These are phyloP conservation scores for Leptodontidium sp. DNA, from an alignment of 2,329 filamentous ascomycete species.

Conservation along the genomic window DNA sequence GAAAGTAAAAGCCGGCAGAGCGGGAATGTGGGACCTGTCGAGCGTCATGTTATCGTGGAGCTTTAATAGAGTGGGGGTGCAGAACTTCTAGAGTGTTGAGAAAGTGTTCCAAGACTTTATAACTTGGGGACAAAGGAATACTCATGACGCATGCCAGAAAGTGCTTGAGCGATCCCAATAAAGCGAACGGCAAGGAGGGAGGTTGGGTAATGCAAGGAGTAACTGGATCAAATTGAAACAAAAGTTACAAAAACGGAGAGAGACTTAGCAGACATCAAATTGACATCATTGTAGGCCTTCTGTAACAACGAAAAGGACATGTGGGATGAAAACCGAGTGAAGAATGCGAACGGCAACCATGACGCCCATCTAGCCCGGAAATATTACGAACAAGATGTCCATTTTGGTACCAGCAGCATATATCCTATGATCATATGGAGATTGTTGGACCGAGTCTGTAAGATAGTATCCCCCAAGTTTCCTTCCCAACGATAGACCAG, in stretches of 20 bases:
- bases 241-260: background rate
- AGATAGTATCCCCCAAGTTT: no score
- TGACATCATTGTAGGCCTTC: background rate
- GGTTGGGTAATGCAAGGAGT: background rate
- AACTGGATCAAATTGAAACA: background rate
- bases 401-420: no score
- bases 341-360: no score
- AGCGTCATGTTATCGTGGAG: background rate
- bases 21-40: conserved; percentile 19
- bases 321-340: no score
- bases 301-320: no score
- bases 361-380: no score
- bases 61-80: background rate
- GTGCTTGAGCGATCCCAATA: background rate
- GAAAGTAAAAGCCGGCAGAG: conserved; percentile 20
- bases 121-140: background rate
- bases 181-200: background rate
- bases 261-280: background rate
- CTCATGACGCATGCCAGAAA: background rate
- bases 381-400: no score
- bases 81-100: background rate
- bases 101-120: background rate
- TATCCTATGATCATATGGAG: no score
- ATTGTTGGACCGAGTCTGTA: no score
- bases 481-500: no score